Percentiles rank a stretch among this genome's conserved stretches.
Evolutionary conservation across 176 grass and related monocot species (phyloP).

Genomic region (Aegilops speltoides): DNA sequence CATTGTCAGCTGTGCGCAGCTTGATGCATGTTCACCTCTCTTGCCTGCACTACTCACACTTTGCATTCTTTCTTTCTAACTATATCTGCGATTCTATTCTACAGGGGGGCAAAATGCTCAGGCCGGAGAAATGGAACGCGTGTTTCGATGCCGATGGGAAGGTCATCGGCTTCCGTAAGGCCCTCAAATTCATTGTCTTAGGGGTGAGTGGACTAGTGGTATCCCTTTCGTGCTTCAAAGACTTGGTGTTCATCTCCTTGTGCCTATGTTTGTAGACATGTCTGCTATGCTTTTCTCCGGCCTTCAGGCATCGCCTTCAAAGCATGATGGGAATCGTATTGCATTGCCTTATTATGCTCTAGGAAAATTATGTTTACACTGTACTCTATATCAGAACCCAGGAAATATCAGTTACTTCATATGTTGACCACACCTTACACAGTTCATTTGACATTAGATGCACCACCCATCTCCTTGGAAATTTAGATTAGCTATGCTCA

Average conservation of each 20-base stretch:
- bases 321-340: background rate
- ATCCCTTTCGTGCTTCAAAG: background rate
- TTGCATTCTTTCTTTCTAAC: background rate
- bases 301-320: background rate
- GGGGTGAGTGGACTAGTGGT: conserved; percentile 51
- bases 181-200: conserved; percentile 87
- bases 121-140: conserved; percentile 85
- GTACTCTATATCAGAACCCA: background rate
- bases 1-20: background rate
- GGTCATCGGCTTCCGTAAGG: conserved; percentile 75
- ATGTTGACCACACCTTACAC: background rate
- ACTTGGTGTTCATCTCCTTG: background rate
- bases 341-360: background rate
- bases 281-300: background rate
- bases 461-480: background rate
- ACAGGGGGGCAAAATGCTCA: conserved; percentile 87
- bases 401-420: background rate
- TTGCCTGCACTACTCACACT: background rate
- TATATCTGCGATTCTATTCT: background rate
- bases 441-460: background rate
- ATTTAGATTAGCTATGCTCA: background rate
- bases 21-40: background rate
- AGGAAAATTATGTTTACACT: background rate
- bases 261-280: background rate
- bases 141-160: conserved; percentile 77